Conservation (phyloP, 768 basidiomycete species). For the Termitomyces sp. region DNA sequence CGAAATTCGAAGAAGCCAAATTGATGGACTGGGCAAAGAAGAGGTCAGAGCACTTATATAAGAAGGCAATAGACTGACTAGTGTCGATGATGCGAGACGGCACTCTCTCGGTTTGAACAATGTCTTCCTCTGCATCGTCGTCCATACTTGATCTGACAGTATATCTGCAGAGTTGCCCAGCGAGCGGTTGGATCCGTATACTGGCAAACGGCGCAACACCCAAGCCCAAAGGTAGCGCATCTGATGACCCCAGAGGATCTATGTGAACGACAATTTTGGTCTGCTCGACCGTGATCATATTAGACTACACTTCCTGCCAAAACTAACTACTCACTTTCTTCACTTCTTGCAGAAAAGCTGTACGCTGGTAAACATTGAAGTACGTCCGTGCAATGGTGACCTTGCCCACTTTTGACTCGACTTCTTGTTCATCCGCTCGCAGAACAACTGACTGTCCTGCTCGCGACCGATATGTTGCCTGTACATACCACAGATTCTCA, state of each 20-base stretch:
- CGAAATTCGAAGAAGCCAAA: constrained; percentile 87
- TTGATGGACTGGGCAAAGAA: constrained; percentile 60
- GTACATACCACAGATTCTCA: constrained; percentile 84
- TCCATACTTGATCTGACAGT: constrained; percentile 69
- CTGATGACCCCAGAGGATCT: constrained; percentile 69
- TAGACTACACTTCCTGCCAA: background rate
- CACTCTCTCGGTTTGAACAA: constrained; percentile 73
- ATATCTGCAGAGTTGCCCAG: constrained; percentile 78
- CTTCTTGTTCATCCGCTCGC: constrained; percentile 67
- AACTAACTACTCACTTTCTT: constrained; percentile 57
- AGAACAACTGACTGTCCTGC: constrained; percentile 71
- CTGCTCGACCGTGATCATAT: constrained; percentile 32
- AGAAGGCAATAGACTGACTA: constrained; percentile 43
- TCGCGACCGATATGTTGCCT: constrained; percentile 74
- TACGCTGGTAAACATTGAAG: constrained; percentile 84
- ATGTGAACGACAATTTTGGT: constrained; percentile 87
- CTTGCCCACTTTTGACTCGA: constrained; percentile 60
- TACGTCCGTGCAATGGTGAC: constrained; percentile 73
- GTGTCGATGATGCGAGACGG: constrained; percentile 74
- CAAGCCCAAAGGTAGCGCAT: constrained; percentile 73
- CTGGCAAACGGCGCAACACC: constrained; percentile 70
- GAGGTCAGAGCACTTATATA: constrained; percentile 4
- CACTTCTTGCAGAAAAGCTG: constrained; percentile 68
- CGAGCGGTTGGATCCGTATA: constrained; percentile 78
- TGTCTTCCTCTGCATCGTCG: constrained; percentile 77